Conservation (phyloP, 441 rosid genomes). For the Brassica hybrid region DNA sequence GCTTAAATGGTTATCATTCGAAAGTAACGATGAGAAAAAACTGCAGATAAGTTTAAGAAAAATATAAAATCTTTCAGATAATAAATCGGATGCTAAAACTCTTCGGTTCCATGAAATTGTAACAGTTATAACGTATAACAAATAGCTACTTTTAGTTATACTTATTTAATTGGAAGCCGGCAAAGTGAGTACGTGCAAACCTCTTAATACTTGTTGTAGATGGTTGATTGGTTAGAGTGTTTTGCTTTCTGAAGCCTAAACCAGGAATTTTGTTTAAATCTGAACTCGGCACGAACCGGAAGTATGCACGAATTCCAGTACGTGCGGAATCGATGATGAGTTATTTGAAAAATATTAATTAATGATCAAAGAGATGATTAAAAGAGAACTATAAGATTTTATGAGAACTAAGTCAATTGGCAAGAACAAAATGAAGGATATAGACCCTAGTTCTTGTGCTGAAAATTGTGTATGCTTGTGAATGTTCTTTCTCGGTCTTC, state of each 20-base stretch:
- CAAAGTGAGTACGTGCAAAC: conserved; percentile 36
- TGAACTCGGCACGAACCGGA: not conserved
- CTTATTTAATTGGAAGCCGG: conserved; percentile 29
- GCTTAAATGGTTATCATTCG: not conserved
- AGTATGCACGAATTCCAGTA: not conserved
- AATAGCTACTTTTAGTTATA: not conserved
- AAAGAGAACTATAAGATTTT: not conserved
- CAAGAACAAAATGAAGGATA: too few species aligned
- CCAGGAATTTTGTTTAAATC: not conserved
- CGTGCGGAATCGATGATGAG: not conserved
- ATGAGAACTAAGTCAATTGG: too few species aligned
- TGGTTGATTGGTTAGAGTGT: not conserved
- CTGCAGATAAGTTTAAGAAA: not conserved
- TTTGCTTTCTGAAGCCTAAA: not conserved
- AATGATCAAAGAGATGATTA: not conserved
- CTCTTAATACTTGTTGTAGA: conserved; percentile 24
- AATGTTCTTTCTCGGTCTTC: not conserved
- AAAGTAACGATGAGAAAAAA: not conserved
- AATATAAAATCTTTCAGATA: not conserved
- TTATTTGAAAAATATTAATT: not conserved
- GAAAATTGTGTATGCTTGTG: not conserved
- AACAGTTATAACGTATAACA: not conserved
- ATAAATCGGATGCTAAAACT: conserved; percentile 7
- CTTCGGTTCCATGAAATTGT: conserved; percentile 7
- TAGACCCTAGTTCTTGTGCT: not conserved